These are phyloP conservation scores for Colletotrichum lupini DNA, from an alignment of 2,329 filamentous ascomycete species.

Conservation along the genomic window DNA sequence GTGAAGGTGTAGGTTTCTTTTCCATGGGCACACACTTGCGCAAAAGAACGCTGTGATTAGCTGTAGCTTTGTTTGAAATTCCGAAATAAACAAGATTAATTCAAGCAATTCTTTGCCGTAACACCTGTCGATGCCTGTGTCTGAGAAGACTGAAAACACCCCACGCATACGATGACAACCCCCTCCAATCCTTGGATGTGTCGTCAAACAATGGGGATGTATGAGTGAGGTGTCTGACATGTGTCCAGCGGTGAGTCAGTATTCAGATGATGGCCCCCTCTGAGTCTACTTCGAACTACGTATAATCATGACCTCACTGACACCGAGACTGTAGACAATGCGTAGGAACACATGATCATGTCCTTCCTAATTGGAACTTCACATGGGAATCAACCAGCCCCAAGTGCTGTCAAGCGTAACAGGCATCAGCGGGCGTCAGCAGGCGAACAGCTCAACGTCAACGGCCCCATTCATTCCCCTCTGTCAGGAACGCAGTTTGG, in stretches of 20 bases:
- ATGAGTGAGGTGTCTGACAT: not conserved
- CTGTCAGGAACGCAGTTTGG: not conserved
- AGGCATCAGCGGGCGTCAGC: not conserved
- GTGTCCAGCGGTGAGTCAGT: not conserved
- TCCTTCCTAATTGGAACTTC: not conserved
- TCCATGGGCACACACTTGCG: not conserved
- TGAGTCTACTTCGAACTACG: not conserved
- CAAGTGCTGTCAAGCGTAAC: not conserved
- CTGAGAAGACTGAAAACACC: not conserved
- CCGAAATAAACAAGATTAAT: slow-evolving; percentile 17
- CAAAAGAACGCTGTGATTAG: slow-evolving; percentile 15
- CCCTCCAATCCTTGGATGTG: too few relatives aligned
- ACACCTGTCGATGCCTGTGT: not conserved
- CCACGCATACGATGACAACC: too few relatives aligned
- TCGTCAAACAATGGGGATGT: too few relatives aligned
- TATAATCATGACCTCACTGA: not conserved
- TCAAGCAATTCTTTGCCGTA: not conserved
- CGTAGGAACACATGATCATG: not conserved
- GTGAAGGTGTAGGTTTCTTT: slow-evolving; percentile 9
- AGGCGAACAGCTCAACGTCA: not conserved
- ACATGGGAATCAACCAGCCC: not conserved
- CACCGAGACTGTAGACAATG: not conserved
- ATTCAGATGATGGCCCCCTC: not conserved
- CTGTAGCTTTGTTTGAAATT: slow-evolving; percentile 10
- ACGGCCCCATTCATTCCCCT: not conserved